These are phyloP conservation scores for Dactylellina drechsleri DNA, from an alignment of 2,329 filamentous ascomycete species.

Conservation along the genomic window DNA sequence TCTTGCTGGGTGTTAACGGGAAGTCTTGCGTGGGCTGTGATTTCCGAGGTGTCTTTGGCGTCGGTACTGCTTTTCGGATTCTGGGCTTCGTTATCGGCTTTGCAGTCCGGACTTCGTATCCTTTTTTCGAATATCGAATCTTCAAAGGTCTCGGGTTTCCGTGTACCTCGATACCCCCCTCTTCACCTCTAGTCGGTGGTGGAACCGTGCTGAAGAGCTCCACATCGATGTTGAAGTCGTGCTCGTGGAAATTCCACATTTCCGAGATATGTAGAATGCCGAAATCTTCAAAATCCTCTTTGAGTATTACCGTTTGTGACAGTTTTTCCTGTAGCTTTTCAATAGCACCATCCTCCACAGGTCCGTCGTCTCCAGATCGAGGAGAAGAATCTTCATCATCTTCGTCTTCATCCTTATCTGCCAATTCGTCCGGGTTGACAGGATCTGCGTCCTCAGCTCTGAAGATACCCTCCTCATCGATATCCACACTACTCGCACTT, in stretches of 20 bases:
- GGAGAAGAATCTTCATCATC: constrained; percentile 60
- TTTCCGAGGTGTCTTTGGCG: constrained; percentile 35
- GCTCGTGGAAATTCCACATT: constrained; percentile 57
- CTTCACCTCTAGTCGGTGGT: constrained; percentile 28
- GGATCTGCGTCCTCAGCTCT: constrained; percentile 53
- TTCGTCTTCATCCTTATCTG: constrained; percentile 69
- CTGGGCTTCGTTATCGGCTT: constrained; percentile 19
- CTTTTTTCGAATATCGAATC: constrained; percentile 19
- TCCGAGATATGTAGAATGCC: constrained; percentile 25
- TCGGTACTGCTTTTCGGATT: constrained; percentile 9
- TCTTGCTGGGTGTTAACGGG: constrained; percentile 39
- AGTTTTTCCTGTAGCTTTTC: constrained; percentile 34
- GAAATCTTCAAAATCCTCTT: constrained; percentile 43
- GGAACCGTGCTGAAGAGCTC: constrained; percentile 58
- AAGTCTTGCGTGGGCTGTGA: constrained; percentile 33
- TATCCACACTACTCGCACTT: constrained; percentile 64
- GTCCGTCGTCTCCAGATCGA: constrained; percentile 62
- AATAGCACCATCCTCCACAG: constrained; percentile 56
- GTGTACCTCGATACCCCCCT: constrained; percentile 21
- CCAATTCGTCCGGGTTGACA: constrained; percentile 64
- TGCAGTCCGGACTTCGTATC: constrained; percentile 45
- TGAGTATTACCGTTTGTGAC: constrained; percentile 32
- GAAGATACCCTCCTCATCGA: constrained; percentile 69
- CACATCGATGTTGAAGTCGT: constrained; percentile 60
- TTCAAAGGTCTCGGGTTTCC: constrained; percentile 26